Base-by-base conservation (phyloP, 139 green algal species). In the Tetradesmus lagerheimii region DNA sequence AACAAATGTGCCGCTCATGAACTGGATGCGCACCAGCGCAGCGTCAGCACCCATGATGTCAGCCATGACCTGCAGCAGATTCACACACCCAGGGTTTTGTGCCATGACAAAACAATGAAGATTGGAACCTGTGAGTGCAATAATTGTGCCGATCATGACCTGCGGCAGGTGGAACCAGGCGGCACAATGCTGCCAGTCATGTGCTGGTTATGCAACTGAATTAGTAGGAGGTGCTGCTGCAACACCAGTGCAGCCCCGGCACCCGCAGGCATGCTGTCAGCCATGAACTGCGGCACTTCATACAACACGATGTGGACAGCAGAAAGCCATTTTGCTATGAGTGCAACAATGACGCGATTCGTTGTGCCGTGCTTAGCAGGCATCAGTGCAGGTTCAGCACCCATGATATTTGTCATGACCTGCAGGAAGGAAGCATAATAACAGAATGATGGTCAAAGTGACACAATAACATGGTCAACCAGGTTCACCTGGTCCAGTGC, bases 131-230 rank as follows among this genome's bases (percentile, higher is more conserved):
- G n/a, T n/a, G n/a, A n/a, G n/a, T n/a, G n/a, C n/a, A n/a, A n/a
- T n/a, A n/a, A n/a, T n/a, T n/a, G n/a, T n/a, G n/a, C n/a, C n/a
- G n/a, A n/a, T n/a, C n/a, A n/a, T n/a, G n/a, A n/a, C n/a, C n/a
- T n/a, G n/a, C n/a, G n/a, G n/a, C n/a, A n/a, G n/a, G n/a, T n/a
- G n/a, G n/a, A n/a, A n/a, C n/a, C n/a, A n/a, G n/a, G n/a, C n/a
- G n/a, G n/a, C n/a, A n/a, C n/a, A n/a, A n/a, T n/a, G n/a, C n/a
- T 99, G 38, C 97, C 97, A 29, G 94, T 98, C 57, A 99, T 93
- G 86, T 97, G 97, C 86, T 98, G 96, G 38, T n/a, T n/a, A 96
- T 94, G 39, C 98, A 94, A 89, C n/a, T n/a, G n/a, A n/a, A n/a
- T n/a, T n/a, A n/a, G n/a, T n/a, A n/a, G n/a, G n/a, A n/a, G n/a